Evolutionary conservation across 768 basidiomycete species (phyloP).

Genomic region (Austroboletus eburneus): DNA sequence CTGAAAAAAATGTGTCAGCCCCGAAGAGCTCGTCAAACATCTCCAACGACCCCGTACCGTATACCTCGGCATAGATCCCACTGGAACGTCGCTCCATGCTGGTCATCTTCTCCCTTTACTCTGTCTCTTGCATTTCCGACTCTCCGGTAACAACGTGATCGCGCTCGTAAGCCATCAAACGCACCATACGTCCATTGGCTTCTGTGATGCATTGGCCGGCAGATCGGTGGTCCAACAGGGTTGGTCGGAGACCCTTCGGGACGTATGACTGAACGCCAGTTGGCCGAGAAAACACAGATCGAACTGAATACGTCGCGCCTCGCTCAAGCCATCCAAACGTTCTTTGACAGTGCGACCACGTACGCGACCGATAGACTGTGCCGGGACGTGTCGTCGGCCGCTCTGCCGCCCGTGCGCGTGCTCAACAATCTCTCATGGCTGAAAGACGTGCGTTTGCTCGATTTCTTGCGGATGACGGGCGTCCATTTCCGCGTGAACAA

Average conservation of each 20-base stretch:
- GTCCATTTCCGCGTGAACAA: constrained; percentile 76
- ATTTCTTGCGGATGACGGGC: constrained; percentile 82
- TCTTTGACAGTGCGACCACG: constrained; percentile 61
- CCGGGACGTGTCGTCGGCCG: constrained; percentile 5
- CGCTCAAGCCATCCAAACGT: constrained; percentile 57
- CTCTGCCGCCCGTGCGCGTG: constrained; percentile 34
- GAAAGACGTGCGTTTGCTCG: constrained; percentile 63
- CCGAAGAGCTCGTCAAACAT: constrained; percentile 37
- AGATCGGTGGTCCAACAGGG: constrained; percentile 97
- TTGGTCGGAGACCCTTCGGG: constrained; percentile 98
- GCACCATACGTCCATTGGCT: not conserved
- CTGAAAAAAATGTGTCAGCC: constrained; percentile 31
- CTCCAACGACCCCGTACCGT: constrained; percentile 45
- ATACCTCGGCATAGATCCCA: constrained; percentile 92
- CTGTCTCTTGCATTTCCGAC: constrained; percentile 80
- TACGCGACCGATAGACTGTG: constrained; percentile 51
- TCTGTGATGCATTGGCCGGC: constrained; percentile 3
- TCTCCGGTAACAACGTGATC: constrained; percentile 78
- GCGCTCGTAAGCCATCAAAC: constrained; percentile 61
- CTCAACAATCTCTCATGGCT: constrained; percentile 80
- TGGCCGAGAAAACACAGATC: constrained; percentile 56
- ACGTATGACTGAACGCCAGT: constrained; percentile 72
- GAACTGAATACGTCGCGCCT: constrained; percentile 64
- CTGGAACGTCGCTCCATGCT: constrained; percentile 84
- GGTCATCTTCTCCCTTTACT: constrained; percentile 91